phyloP scores from a whole-genome alignment of 805 yeast genomes.

The Metschnikowia aberdeeniae region DNA sequence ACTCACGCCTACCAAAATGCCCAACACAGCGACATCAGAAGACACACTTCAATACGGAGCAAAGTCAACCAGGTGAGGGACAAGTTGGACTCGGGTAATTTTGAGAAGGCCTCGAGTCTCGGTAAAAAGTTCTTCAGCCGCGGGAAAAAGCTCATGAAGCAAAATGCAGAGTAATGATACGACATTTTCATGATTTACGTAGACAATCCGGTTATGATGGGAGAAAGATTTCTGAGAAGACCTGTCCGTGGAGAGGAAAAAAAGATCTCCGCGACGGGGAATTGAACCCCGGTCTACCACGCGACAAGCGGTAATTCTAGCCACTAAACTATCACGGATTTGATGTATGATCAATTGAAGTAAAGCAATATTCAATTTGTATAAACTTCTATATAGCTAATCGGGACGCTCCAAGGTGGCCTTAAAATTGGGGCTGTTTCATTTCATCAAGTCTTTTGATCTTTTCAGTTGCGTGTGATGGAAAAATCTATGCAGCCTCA shows the following conservation, averaged over 20 bases:
- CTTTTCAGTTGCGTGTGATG: too few species aligned
- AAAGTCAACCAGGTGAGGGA: constrained; percentile 49
- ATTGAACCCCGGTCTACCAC: constrained; percentile 23
- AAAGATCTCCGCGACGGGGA: constrained; percentile 9
- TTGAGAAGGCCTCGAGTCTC: constrained; percentile 49
- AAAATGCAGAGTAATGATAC: constrained; percentile 11
- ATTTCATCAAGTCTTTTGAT: too few species aligned
- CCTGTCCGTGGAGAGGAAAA: neutral
- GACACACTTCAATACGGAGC: constrained; percentile 44
- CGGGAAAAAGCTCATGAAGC: constrained; percentile 49
- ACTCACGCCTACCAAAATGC: constrained; percentile 65
- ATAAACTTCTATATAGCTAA: too few species aligned
- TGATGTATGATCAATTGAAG: too few species aligned
- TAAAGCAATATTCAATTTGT: too few species aligned
- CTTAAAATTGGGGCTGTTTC: too few species aligned
- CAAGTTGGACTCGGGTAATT: constrained; percentile 38
- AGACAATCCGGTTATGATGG: too few species aligned
- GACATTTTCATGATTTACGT: neutral
- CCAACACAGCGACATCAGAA: constrained; percentile 48
- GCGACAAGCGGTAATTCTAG: constrained; percentile 23
- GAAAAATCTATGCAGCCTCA: too few species aligned
- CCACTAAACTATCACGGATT: constrained; percentile 15
- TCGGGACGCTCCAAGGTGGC: neutral
- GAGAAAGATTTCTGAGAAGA: too few species aligned
- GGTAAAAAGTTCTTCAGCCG: constrained; percentile 54